Evolutionary conservation across 805 yeast genomes (phyloP).

Genomic region (Ogataea paraovalis): DNA sequence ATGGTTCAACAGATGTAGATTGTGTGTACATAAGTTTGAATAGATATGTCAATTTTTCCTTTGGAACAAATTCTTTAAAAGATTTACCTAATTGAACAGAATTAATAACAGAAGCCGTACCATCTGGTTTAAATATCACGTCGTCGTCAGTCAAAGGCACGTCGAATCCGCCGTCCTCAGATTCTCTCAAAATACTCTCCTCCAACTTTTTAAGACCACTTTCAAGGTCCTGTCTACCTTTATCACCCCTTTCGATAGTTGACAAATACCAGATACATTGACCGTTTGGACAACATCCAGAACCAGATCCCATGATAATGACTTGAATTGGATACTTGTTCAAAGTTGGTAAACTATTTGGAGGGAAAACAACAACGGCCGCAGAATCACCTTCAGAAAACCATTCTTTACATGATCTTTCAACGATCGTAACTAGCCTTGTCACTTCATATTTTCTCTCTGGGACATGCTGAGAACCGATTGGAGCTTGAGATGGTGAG

Average conservation of each 20-base stretch:
- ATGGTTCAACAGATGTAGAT: constrained; percentile 51
- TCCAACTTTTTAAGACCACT: constrained; percentile 80
- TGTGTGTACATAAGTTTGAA: constrained; percentile 62
- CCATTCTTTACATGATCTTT: constrained; percentile 89
- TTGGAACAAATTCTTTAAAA: constrained; percentile 79
- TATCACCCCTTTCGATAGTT: constrained; percentile 64
- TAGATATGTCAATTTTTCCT: constrained; percentile 59
- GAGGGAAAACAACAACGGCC: constrained; percentile 90
- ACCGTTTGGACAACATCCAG: constrained; percentile 84
- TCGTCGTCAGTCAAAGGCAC: constrained; percentile 53
- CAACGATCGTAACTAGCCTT: constrained; percentile 77
- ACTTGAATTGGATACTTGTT: constrained; percentile 81
- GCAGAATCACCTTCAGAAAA: constrained; percentile 79
- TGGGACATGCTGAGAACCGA: constrained; percentile 38
- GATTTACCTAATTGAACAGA: constrained; percentile 85
- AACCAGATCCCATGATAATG: constrained; percentile 78
- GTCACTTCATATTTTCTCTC: constrained; percentile 54
- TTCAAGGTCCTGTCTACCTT: constrained; percentile 75
- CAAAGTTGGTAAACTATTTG: constrained; percentile 61
- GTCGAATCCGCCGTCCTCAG: constrained; percentile 54
- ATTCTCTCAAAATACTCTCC: constrained; percentile 73
- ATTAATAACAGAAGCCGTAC: constrained; percentile 60
- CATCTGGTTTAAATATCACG: constrained; percentile 48
- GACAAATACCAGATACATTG: constrained; percentile 89
- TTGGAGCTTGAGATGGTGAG: constrained; percentile 65